Evolutionary conservation across 1,284 basidiomycete species (phyloP).

Genomic region (Kalmanozyma brasiliensis): DNA sequence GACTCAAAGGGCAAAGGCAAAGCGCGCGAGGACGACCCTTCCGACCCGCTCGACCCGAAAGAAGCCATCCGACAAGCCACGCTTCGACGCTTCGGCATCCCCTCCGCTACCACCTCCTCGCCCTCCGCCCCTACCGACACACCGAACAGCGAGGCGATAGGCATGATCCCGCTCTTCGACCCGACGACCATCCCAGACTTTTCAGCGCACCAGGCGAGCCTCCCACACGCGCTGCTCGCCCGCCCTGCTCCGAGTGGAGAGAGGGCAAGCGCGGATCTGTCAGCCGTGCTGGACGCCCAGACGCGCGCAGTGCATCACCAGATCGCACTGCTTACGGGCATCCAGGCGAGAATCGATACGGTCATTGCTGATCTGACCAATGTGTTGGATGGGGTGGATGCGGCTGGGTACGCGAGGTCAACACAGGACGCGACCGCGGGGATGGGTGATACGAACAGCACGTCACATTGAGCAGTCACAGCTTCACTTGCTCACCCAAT

Average conservation of each 20-base stretch:
- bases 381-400: constrained; percentile 15
- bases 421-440: too few species aligned
- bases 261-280: background rate
- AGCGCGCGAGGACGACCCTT: constrained; percentile 6
- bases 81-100: constrained; percentile 17
- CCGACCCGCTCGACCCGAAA: constrained; percentile 35
- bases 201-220: constrained; percentile 43
- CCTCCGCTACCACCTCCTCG: background rate
- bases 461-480: too few species aligned
- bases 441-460: too few species aligned
- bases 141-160: constrained; percentile 24
- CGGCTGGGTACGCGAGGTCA: too few species aligned
- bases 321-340: constrained; percentile 10
- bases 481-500: too few species aligned
- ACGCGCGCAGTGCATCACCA: constrained; percentile 11
- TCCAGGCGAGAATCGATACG: constrained; percentile 22
- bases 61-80: constrained; percentile 48
- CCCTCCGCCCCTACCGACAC: background rate
- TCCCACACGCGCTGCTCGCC: constrained; percentile 41
- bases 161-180: constrained; percentile 58
- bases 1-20: constrained; percentile 18
- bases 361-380: constrained; percentile 23
- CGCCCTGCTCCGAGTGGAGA: background rate
- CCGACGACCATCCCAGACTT: constrained; percentile 50
- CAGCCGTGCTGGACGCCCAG: constrained; percentile 1